Base-by-base conservation (phyloP, 352 stramenopile species). In the Phytophthora pini region DNA sequence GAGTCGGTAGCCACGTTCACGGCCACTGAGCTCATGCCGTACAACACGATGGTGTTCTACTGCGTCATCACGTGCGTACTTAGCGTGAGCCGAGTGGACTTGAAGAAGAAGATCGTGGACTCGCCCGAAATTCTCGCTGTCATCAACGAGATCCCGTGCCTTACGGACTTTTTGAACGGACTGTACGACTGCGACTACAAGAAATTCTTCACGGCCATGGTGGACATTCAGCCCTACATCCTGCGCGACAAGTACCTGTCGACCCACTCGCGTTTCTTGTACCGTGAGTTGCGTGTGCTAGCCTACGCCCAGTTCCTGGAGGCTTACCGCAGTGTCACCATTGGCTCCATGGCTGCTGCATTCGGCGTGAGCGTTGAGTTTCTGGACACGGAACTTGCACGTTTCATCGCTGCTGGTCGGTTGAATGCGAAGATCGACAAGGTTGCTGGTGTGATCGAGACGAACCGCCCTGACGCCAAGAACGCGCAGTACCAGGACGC, bases 341-440 rank as follows among this genome's bases (percentile, higher is more conserved):
- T 99, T 53, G 74, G 88, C 38, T 98, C 92, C 39, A 99, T 99
- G 97, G 93, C 97, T 1, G 63, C 73, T 20, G 92, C 94, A n/a
- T 99, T 99, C 83, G 97, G 97, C 43, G 92, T 99, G 6, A 88
- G 78, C 5, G 76, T 93, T 12, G 84, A 89, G 27, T 99, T 99
- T 65, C 74, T 99, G 49, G 97, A 99, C 83, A 88, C 81, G 54
- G 97, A 99, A 70, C 90, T 99, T 10, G 97, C 95, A 59, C 90
- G 95, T 48, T 99, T 99, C 79, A 99, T 99, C 70, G 96, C 97
- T 2, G 93, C 96, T 1, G 93, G 96, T 2, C 88, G 97, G 32
- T 76, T 99, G 47, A 98, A 98, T 65, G 98, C 97, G 49, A 99
- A 99, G 82, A 99, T 99, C 77, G 97, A 99, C 80, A 99, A 99